phyloP scores from a whole-genome alignment of 2,329 filamentous ascomycete genomes.

The Aspergillus aculeatinus region DNA sequence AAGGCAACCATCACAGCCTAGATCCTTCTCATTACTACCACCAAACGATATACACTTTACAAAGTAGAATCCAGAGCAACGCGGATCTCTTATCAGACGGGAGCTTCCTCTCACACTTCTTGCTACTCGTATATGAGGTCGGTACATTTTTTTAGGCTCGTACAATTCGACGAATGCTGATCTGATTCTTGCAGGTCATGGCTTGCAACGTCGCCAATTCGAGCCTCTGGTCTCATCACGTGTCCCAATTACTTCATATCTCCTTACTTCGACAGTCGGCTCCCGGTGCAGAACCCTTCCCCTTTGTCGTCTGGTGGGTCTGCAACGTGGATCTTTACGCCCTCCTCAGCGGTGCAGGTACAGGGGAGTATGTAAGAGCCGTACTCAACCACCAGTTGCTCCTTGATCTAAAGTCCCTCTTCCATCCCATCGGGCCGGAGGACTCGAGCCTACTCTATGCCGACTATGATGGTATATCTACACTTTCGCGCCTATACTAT shows the following conservation, averaged over 20 bases:
- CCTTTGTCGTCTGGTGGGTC: slow-evolving; percentile 56
- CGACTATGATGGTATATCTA: slow-evolving; percentile 38
- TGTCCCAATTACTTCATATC: slow-evolving; percentile 53
- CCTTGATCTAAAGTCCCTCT: slow-evolving; percentile 41
- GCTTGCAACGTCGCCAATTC: slow-evolving; percentile 47
- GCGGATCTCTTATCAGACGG: slow-evolving; percentile 57
- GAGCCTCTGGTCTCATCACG: slow-evolving; percentile 56
- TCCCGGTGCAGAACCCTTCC: slow-evolving; percentile 47
- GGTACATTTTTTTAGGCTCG: slow-evolving; percentile 17
- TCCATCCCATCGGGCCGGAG: slow-evolving; percentile 37
- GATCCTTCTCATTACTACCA: slow-evolving; percentile 57
- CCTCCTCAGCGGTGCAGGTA: slow-evolving; percentile 53
- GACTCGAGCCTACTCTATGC: slow-evolving; percentile 38
- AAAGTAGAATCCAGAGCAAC: slow-evolving; percentile 44
- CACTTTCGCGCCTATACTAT: slow-evolving; percentile 47
- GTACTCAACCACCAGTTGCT: slow-evolving; percentile 51
- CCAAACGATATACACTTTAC: slow-evolving; percentile 51
- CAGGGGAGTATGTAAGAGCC: slow-evolving; percentile 51
- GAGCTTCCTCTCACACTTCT: slow-evolving; percentile 57
- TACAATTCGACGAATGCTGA: slow-evolving; percentile 13
- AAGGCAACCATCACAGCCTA: slow-evolving; percentile 47
- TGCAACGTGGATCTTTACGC: slow-evolving; percentile 57
- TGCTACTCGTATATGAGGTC: slow-evolving; percentile 59
- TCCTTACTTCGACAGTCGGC: slow-evolving; percentile 49
- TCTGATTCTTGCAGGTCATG: slow-evolving; percentile 39